Base-by-base conservation (phyloP, 257 asterid genomes). In the Cynanchum wilfordii region DNA sequence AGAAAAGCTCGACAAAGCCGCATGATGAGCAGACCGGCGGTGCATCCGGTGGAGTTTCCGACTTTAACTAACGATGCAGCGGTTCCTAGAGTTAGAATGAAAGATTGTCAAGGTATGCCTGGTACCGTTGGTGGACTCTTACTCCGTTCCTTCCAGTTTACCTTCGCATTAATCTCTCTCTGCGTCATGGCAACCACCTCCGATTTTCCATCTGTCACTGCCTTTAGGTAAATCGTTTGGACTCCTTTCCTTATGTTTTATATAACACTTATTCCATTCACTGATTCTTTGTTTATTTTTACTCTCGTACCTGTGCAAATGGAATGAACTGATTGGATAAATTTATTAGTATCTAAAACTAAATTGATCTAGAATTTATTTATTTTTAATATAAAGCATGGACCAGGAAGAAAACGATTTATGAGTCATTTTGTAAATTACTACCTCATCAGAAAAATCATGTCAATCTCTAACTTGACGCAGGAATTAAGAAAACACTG, bases 121-220 rank as follows among this genome's bases (percentile, higher is more conserved):
- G 96, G 96, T 20, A 89, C 96, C 36, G 64, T 78, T 74, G 96
- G 90, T 63, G 93, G 96, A 2, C 96, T 92, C 71, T 24, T 80
- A 22, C 88, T 92, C 68, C 94, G 96, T 57, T 77, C 90, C 54
- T 84, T 68, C 69, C 96, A 92, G 82, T 84, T 92, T 78, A 81
- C 73, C 24, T 92, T 90, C 79, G 91, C 98, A 27, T 84, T 83
- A 56, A 71, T 90, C 7, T 86, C 96, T 66, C 87, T 92, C 11
- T 78, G 80, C 76, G 92, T 88, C 75, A 92, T 88, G 98, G 83
- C 83, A 73, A 82, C 97, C 55, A 92, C 97, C 79, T 80, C 89
- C 80, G 96, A 92, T 84, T 92, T 92, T 67, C 96, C 96, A 44
- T 83, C 93, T 73, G 96, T 88, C 76, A 88, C 96, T 5, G 96